Evolutionary conservation across 768 basidiomycete genomes (phyloP).

Genomic region (Exsudoporus frostii): DNA sequence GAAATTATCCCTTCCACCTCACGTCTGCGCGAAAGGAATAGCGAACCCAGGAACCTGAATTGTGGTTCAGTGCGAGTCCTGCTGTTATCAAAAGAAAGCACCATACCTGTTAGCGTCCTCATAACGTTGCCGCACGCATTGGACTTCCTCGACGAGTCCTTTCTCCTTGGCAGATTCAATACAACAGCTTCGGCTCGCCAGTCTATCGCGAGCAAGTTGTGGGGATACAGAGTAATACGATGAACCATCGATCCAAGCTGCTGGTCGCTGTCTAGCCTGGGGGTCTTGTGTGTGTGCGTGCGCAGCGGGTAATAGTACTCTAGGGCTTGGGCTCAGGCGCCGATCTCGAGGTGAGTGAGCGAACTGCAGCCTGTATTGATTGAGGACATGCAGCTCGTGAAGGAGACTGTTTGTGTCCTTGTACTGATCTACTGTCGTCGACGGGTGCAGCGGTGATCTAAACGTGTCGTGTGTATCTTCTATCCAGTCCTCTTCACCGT

Average conservation of each 20-base stretch:
- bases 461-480: slow-evolving; percentile 36
- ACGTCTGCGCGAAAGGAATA: slow-evolving; percentile 60
- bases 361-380: slow-evolving; percentile 59
- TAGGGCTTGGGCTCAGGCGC: background rate
- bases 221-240: slow-evolving; percentile 1
- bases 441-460: slow-evolving; percentile 10
- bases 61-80: slow-evolving; percentile 4
- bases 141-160: slow-evolving; percentile 37
- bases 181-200: background rate
- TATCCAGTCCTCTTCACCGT: slow-evolving; percentile 33
- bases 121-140: slow-evolving; percentile 55
- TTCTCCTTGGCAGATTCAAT: slow-evolving; percentile 5
- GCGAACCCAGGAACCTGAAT: slow-evolving; percentile 56
- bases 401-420: slow-evolving; percentile 61
- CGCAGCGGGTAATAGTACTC: background rate
- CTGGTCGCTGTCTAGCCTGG: background rate
- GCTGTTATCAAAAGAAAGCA: background rate
- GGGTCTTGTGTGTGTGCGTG: background rate
- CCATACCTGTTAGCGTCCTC: slow-evolving; percentile 63
- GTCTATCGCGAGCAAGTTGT: background rate
- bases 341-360: slow-evolving; percentile 14
- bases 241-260: slow-evolving; percentile 1
- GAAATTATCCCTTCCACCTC: slow-evolving; percentile 17
- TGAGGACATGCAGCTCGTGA: slow-evolving; percentile 65
- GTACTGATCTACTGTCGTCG: slow-evolving; percentile 40